Conservation (phyloP, 1,284 basidiomycete genomes). For the Blastosporella zonata region DNA sequence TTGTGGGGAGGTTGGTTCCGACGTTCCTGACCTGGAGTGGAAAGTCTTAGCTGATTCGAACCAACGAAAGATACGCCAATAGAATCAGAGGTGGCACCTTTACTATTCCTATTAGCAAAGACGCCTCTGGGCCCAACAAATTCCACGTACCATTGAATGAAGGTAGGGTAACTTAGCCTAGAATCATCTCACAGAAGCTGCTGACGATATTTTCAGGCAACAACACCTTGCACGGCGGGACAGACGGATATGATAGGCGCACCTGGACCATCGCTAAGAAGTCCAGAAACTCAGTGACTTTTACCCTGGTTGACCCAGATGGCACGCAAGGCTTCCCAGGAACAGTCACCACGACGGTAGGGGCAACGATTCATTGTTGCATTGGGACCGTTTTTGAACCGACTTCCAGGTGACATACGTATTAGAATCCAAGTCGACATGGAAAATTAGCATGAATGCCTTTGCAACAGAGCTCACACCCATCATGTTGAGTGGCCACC, state of each 20-base stretch:
- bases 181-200: constrained; percentile 3
- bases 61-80: constrained; percentile 36
- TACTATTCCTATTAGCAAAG: constrained; percentile 42
- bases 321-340: constrained; percentile 48
- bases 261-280: constrained; percentile 33
- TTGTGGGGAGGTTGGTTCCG: constrained; percentile 36
- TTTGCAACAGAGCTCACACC: constrained; percentile 40
- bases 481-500: constrained; percentile 43
- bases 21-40: neutral
- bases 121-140: constrained; percentile 36
- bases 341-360: constrained; percentile 36
- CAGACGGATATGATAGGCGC: constrained; percentile 40
- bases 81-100: constrained; percentile 48
- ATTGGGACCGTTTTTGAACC: neutral
- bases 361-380: constrained; percentile 1
- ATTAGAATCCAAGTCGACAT: constrained; percentile 35
- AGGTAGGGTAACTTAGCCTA: constrained; percentile 24
- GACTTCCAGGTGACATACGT: constrained; percentile 34
- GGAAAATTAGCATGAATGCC: constrained; percentile 40
- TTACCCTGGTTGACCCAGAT: constrained; percentile 38
- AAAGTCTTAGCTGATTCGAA: neutral
- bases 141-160: constrained; percentile 43
- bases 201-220: constrained; percentile 20
- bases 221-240: constrained; percentile 42
- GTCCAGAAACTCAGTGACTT: constrained; percentile 35